phyloP scores from a whole-genome alignment of 495 filamentous ascomycete species.

The Talaromyces borbonicus region DNA sequence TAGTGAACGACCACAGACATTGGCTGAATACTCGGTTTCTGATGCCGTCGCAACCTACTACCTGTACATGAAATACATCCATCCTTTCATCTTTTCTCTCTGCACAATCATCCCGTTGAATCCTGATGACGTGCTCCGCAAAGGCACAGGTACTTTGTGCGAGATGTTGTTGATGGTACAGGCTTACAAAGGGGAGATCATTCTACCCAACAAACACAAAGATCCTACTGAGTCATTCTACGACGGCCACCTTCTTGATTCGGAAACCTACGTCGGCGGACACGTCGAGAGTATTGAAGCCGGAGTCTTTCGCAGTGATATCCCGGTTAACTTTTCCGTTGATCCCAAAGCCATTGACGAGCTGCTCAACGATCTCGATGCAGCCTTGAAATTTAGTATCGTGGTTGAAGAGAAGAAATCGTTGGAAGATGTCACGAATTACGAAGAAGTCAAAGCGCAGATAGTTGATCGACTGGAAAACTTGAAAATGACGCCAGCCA shows the following conservation, averaged over 20 bases:
- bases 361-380: slow-evolving; percentile 76
- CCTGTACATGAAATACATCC: slow-evolving; percentile 99
- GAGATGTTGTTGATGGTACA: slow-evolving; percentile 99
- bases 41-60: slow-evolving; percentile 99
- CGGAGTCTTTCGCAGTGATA: slow-evolving; percentile 92
- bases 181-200: slow-evolving; percentile 83
- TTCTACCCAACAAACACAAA: slow-evolving; percentile 94
- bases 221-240: slow-evolving; percentile 86
- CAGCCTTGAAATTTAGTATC: slow-evolving; percentile 84
- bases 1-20: slow-evolving; percentile 78
- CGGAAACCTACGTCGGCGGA: slow-evolving; percentile 95
- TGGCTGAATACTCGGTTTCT: slow-evolving; percentile 97
- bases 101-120: slow-evolving; percentile 94
- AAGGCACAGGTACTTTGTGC: slow-evolving; percentile 94
- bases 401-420: slow-evolving; percentile 91
- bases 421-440: slow-evolving; percentile 83
- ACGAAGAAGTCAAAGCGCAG: slow-evolving; percentile 81
- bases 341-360: slow-evolving; percentile 84
- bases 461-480: slow-evolving; percentile 62
- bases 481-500: slow-evolving; percentile 70
- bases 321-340: slow-evolving; percentile 83
- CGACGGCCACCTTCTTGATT: slow-evolving; percentile 91
- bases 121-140: slow-evolving; percentile 84
- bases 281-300: slow-evolving; percentile 99
- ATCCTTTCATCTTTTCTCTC: slow-evolving; percentile 97